Percentiles rank a stretch among this genome's conserved stretches.
Evolutionary conservation across 2,329 filamentous ascomycete genomes (phyloP).

Genomic region (Fusarium virguliforme): DNA sequence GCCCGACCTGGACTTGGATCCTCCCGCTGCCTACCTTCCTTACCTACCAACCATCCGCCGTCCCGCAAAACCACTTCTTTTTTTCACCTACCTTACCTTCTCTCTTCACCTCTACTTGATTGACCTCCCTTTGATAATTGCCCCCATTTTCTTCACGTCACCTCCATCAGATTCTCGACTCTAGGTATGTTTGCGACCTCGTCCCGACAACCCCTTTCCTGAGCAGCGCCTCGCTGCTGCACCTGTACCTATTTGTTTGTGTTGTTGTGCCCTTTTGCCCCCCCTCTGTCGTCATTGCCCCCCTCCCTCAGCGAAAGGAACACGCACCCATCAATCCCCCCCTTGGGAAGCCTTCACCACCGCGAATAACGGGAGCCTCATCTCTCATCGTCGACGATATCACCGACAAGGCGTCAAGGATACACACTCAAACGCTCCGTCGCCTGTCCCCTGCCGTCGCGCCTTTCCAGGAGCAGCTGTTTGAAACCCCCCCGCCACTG

Average conservation of each 20-base stretch:
- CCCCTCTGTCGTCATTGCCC: constrained; percentile 61
- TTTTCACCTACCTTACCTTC: constrained; percentile 49
- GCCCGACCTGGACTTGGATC: constrained; percentile 41
- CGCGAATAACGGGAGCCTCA: constrained; percentile 28
- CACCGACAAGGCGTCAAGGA: constrained; percentile 19
- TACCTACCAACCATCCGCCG: constrained; percentile 40
- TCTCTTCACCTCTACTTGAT: constrained; percentile 42
- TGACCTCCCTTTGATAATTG: constrained; percentile 44
- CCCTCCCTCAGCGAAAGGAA: constrained; percentile 46
- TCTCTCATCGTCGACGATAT: constrained; percentile 33
- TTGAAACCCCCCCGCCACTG: constrained; percentile 51
- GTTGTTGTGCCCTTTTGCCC: constrained; percentile 52
- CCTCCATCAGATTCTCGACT: constrained; percentile 37
- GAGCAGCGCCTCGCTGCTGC: constrained; percentile 20
- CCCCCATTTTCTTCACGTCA: constrained; percentile 35
- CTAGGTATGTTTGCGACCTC: constrained; percentile 44
- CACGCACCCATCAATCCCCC: constrained; percentile 44
- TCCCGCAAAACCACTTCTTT: constrained; percentile 51
- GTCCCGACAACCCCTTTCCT: constrained; percentile 14
- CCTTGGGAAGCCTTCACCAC: constrained; percentile 40
- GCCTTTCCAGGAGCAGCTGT: constrained; percentile 39
- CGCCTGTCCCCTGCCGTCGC: constrained; percentile 29
- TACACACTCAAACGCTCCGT: constrained; percentile 10
- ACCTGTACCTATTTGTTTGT: constrained; percentile 34
- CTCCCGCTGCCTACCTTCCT: constrained; percentile 3